These are phyloP conservation scores for Colletotrichum simmondsii DNA, from an alignment of 2,329 filamentous ascomycete species.

Conservation along the genomic window DNA sequence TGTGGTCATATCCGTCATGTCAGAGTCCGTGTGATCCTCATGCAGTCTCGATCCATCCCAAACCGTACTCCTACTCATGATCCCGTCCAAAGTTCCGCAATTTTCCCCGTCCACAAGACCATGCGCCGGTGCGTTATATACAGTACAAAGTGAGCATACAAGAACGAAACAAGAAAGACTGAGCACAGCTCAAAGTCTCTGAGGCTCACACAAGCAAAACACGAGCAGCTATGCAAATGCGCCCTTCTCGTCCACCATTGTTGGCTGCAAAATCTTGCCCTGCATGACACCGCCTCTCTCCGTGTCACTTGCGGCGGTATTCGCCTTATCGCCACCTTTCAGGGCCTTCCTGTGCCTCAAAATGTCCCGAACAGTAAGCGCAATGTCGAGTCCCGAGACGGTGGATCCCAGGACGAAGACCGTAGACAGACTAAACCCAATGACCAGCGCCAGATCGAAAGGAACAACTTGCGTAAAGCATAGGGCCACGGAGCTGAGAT, in stretches of 20 bases:
- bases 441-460: conserved; percentile 39
- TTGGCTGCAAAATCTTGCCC: conserved; percentile 2
- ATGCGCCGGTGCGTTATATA: neutral
- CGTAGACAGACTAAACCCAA: conserved; percentile 40
- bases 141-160: neutral
- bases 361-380: conserved; percentile 24
- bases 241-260: neutral
- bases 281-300: conserved; percentile 7
- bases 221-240: neutral
- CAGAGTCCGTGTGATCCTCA: neutral
- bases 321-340: neutral
- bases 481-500: conserved; percentile 41
- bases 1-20: neutral
- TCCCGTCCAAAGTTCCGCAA: neutral
- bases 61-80: neutral
- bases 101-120: neutral
- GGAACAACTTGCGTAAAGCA: conserved; percentile 42
- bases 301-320: neutral
- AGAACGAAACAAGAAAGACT: neutral
- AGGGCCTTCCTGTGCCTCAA: conserved; percentile 18
- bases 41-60: neutral
- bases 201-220: rapidly evolving
- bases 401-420: conserved; percentile 39
- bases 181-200: conserved; percentile 20
- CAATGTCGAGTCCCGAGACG: conserved; percentile 37